Base-by-base conservation (phyloP, 768 basidiomycete species). In the Pulveroboletus sp. region DNA sequence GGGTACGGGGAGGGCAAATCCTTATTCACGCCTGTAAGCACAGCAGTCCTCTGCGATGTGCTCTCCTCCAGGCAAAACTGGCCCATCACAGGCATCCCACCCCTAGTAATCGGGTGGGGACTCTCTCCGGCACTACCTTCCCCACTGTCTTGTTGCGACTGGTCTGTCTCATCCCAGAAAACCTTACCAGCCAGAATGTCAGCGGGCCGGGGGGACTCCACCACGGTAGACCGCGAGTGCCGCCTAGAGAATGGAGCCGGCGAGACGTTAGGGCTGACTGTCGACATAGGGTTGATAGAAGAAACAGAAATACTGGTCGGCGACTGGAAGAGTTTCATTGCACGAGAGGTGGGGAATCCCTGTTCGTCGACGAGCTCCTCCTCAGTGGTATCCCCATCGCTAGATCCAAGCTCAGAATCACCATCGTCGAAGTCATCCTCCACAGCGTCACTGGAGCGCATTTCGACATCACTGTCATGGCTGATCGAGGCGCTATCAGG, bases 351-450 rank as follows among this genome's bases (percentile, higher is more conserved):
- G 23, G 83, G 85, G 6, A 88, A 71, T 47, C 84, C 81, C 51
- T 82, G 78, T 9, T 81, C 77, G 46, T 85, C 86, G n/a, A 90
- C 82, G 43, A 90, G 81, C 53, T 92, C 88, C 54, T 89, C 86
- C 61, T 90, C 89, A 2, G 89, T 90, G 4, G 88, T 88, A 54
- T 89, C 85, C 2, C 87, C 86, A 6, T 81, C 83, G 48, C 72
- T 78, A 32, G 76, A 79, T 39, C 72, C 77, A 49, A 79, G 69
- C 49, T 73, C 73, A 46, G 79, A 71, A 23, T 76, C 73, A 6
- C 65, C 75, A 30, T 77, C 76, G 35, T 74, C 73, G 12, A 57
- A 60, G 34, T 68, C 68, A 45, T 53, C 65, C 41, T 64, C 59
- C 19, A 59, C 55, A 35, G 22, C 49, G 9, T 57, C 54, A 20